Evolutionary conservation across 768 basidiomycete genomes (phyloP), one percentile per base, ranked within the genome.

Genomic region (Rhizopogon rudus): DNA sequence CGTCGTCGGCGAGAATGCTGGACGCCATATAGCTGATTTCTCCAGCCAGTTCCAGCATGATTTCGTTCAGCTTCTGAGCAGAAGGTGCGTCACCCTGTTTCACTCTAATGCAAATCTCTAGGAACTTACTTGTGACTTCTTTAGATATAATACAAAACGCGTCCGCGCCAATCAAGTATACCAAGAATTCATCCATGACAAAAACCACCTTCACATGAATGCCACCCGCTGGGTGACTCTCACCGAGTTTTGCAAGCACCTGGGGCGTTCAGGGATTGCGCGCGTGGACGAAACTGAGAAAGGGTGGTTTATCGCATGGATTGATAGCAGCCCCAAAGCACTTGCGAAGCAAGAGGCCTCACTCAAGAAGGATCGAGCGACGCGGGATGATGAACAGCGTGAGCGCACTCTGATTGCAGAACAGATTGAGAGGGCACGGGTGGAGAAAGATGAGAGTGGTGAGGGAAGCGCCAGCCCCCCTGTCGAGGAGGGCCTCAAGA

Each of bases 211-310:
- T 31, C 97, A 99, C 75, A 99, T 99, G 97, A 99, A 99, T 72
- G 74, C 95, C 6, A 98, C 97, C 13, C 86, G 92, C 48, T 99
- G 96, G 94, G 92, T 98, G 29, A 97, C 97, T 12, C 80, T 98
- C 64, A 91, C 92, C n/a, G 96, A 96, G 69, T 99, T 98, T 61
- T 78, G 82, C 61, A 94, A 96, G 71, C 83, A 93, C 63, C 78
- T 99, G 31, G 95, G 96, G 2, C 78, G 92, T 39, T 75, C 78
- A 1, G 95, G 97, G 35, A 77, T 97, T 53, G 91, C 88, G 5
- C 83, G 91, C 60, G 97, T 97, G 28, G 97, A 98, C 66, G 96
- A 98, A 75, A 98, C 93, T 44, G 97, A 98, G 74, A 97, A 99
- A 75, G 97, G 97, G 1, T 94, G 91, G 86, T 99, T 95, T 70